These are phyloP conservation scores for Rhynchospora pubera DNA, from an alignment of 176 grass and related monocot species.

Conservation along the genomic window DNA sequence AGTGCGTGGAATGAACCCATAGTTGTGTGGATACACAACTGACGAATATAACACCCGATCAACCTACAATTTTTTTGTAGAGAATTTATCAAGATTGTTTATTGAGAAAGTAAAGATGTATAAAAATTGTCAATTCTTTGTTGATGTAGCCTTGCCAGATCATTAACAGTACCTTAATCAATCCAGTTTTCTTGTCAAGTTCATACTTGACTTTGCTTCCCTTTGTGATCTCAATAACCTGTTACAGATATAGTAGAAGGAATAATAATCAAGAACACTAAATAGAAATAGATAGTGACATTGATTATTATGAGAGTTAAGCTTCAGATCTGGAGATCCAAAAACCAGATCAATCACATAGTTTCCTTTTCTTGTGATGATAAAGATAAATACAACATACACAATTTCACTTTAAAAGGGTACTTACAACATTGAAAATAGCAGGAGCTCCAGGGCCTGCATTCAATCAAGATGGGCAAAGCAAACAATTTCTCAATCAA, in stretches of 20 bases:
- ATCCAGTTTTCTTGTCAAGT: slow-evolving; percentile 92
- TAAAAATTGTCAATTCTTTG: not conserved
- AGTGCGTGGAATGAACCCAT: slow-evolving; percentile 81
- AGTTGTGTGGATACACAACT: slow-evolving; percentile 93
- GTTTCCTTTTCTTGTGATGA: not conserved
- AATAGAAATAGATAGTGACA: not conserved
- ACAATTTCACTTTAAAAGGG: not conserved
- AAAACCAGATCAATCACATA: not conserved
- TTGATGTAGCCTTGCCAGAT: not conserved
- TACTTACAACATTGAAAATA: slow-evolving; percentile 92
- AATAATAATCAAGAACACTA: not conserved
- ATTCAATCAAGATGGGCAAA: not conserved
- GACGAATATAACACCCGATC: slow-evolving; percentile 84
- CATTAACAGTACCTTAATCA: slow-evolving; percentile 54
- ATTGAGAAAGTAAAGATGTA: not conserved
- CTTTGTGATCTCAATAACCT: slow-evolving; percentile 89
- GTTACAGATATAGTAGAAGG: not conserved
- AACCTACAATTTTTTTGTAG: slow-evolving; percentile 35
- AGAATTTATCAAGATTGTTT: not conserved
- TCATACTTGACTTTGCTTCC: slow-evolving; percentile 99
- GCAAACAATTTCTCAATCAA: not conserved
- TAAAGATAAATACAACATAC: slow-evolving; percentile 4
- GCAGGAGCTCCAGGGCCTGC: slow-evolving; percentile 69
- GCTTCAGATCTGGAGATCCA: not conserved
- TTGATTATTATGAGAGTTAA: not conserved